Percentiles rank a stretch among this genome's conserved stretches.
Evolutionary conservation across 2,329 filamentous ascomycete species (phyloP).

Genomic region (Phoma herbarum): DNA sequence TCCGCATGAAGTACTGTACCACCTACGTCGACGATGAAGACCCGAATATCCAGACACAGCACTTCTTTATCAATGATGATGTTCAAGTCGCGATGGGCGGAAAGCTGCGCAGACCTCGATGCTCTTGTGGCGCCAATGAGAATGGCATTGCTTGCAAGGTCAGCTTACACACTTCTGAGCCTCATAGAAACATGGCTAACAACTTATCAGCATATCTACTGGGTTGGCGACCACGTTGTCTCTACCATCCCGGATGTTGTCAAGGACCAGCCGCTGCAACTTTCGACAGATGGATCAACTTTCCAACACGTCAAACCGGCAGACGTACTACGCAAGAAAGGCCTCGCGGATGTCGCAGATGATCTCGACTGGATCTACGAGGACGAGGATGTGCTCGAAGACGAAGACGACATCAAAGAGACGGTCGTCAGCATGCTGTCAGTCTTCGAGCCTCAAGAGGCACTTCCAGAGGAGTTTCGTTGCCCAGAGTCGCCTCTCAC

Average conservation of each 20-base stretch:
- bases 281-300: conserved; percentile 46
- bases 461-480: conserved; percentile 47
- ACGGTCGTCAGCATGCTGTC: conserved; percentile 48
- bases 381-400: conserved; percentile 37
- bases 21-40: conserved; percentile 33
- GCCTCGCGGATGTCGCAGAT: conserved; percentile 39
- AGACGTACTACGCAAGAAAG: conserved; percentile 38
- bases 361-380: conserved; percentile 44
- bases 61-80: conserved; percentile 50
- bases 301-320: conserved; percentile 43
- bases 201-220: conserved; percentile 49
- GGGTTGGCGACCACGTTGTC: conserved; percentile 48
- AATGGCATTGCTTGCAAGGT: conserved; percentile 48
- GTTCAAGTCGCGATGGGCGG: conserved; percentile 48
- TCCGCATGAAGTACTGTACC: conserved; percentile 49
- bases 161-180: conserved; percentile 3
- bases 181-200: conserved; percentile 3
- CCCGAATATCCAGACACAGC: conserved; percentile 32
- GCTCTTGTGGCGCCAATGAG: conserved; percentile 49
- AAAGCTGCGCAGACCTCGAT: conserved; percentile 37
- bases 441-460: conserved; percentile 48
- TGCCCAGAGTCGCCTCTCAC: conserved; percentile 35
- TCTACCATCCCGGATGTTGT: conserved; percentile 33
- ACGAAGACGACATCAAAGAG: conserved; percentile 43
- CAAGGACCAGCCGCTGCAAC: conserved; percentile 38